These are phyloP conservation scores for Gossypium herbaceum DNA, from an alignment of 345 rosid species.

Conservation along the genomic window DNA sequence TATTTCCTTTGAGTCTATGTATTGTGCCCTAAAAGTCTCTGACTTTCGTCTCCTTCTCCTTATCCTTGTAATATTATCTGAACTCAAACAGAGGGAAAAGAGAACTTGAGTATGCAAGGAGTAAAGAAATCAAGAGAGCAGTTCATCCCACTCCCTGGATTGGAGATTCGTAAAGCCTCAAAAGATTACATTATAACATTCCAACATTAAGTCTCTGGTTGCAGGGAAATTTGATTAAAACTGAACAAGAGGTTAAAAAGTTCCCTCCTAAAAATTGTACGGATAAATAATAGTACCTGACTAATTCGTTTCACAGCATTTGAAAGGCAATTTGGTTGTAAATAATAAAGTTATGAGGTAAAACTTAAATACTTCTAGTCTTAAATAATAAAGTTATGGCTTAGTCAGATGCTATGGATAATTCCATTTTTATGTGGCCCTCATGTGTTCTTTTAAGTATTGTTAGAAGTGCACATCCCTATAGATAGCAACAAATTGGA, in stretches of 20 bases:
- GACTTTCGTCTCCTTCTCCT: constrained; percentile 81
- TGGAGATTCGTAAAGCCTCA: neutral
- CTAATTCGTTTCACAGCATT: neutral
- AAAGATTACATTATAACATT: neutral
- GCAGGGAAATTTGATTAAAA: constrained; percentile 3
- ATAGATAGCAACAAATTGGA: neutral
- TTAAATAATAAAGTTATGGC: too few species aligned
- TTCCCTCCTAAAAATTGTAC: neutral
- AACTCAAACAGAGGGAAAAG: constrained; percentile 4
- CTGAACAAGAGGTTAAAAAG: neutral
- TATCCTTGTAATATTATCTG: constrained; percentile 48
- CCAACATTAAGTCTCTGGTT: neutral
- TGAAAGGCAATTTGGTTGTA: neutral
- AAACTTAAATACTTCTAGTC: neutral
- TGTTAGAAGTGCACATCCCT: neutral
- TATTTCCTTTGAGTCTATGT: constrained; percentile 70
- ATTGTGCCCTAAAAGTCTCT: constrained; percentile 78
- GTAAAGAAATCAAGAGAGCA: neutral
- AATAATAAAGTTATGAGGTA: neutral
- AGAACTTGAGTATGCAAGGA: neutral
- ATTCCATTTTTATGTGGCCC: neutral
- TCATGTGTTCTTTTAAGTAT: neutral
- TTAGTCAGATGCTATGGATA: neutral
- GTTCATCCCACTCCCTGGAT: neutral
- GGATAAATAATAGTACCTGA: neutral